Evolutionary conservation across 192 early-diverging fungal genomes (phyloP), one percentile per base, ranked within the genome.

Genomic region (Neocallimastix lanati): DNA sequence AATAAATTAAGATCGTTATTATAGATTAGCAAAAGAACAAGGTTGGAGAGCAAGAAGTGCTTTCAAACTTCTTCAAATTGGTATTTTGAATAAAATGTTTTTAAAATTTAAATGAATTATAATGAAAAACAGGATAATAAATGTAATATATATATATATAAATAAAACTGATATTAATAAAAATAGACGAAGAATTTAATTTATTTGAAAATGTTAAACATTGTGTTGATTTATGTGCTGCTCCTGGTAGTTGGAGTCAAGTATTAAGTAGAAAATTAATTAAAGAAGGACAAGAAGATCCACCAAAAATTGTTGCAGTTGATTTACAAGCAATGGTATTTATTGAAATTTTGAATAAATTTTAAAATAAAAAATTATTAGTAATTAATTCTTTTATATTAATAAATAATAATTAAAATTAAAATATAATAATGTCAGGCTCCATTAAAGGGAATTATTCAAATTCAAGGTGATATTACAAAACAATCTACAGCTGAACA

Each of bases 381-480:
- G n/a, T n/a, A n/a, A n/a, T n/a, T n/a, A n/a, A n/a, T n/a, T n/a
- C n/a, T n/a, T n/a, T n/a, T n/a, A n/a, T n/a, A n/a, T n/a, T n/a
- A n/a, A n/a, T n/a, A n/a, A n/a, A n/a, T n/a, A n/a, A n/a, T n/a
- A 6, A 33, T 33, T 33, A 33, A 33, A 33, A 33, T 6, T 33
- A 33, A 6, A 33, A 6, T 33, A 33, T 6, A 33, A 33, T 33
- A 6, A 6, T 33, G 30, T 6, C 79, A 92, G 92, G 96, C 96
- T 3, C 94, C 97, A 76, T 86, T 98, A 29, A 89, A 91, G 29
- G 94, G 94, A 21, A 96, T 99, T n/a, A 91, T 94, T 76, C 93
- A 96, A 84, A 85, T 98, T 76, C 96, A 99, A 82, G 98, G 98
- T 79, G 98, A 98, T 85, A 98, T 99, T 81, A 99, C 98, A 29